Conservation (phyloP, 164 flowering plant species). For the Dillenia turbinata region DNA sequence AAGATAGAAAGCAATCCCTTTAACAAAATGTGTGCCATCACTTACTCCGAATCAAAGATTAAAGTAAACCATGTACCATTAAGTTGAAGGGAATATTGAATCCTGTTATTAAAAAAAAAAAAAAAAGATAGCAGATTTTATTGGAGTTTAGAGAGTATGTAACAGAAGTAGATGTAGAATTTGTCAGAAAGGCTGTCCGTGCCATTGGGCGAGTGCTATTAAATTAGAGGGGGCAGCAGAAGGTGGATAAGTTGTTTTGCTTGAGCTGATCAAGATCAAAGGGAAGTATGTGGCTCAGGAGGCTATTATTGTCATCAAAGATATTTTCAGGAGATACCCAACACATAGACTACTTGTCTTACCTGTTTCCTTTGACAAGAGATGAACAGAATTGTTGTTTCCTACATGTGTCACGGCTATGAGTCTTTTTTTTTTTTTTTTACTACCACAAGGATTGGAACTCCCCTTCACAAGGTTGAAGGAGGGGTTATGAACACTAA, state of each 20-base stretch:
- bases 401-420: slow-evolving; percentile 43
- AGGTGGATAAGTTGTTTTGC: slow-evolving; percentile 96
- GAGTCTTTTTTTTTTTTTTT: no score
- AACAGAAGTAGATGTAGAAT: slow-evolving; percentile 98
- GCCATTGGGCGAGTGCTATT: slow-evolving; percentile 99
- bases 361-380: slow-evolving; percentile 3
- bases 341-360: slow-evolving; percentile 59
- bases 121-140: slow-evolving; percentile 53
- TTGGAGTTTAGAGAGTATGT: slow-evolving; percentile 99
- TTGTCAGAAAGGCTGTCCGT: slow-evolving; percentile 99
- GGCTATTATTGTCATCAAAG: slow-evolving; percentile 98
- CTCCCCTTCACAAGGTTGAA: no score
- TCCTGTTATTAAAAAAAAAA: slow-evolving; percentile 3
- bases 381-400: neutral
- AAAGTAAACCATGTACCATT: no score
- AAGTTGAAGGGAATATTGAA: no score
- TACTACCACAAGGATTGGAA: no score
- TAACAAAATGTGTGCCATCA: no score
- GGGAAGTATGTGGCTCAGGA: slow-evolving; percentile 99
- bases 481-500: no score
- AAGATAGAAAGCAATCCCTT: no score
- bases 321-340: slow-evolving; percentile 98
- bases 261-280: slow-evolving; percentile 97
- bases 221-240: slow-evolving; percentile 98
- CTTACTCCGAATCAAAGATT: no score